phyloP scores from a whole-genome alignment of 2,329 filamentous ascomycete genomes.

The Claviceps fusiformis region DNA sequence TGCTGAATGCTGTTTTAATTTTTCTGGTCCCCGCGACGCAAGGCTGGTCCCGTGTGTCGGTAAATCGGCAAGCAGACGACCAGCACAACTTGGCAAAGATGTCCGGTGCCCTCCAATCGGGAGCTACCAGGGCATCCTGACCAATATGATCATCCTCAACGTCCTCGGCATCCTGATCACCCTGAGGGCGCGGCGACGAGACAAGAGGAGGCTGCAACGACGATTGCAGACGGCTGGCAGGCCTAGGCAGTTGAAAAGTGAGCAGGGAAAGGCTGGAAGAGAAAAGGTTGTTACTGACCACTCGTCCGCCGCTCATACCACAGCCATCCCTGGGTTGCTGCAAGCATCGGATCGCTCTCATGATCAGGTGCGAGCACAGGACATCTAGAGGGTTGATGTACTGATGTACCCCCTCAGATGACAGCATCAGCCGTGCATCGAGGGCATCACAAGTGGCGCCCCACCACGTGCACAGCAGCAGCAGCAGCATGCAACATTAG shows the following conservation, averaged over 20 bases:
- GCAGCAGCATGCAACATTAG: too few species aligned
- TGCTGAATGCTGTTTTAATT: neutral
- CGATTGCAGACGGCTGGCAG: neutral
- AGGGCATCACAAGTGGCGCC: too few species aligned
- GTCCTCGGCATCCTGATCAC: neutral
- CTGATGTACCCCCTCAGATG: too few species aligned
- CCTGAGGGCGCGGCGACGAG: neutral
- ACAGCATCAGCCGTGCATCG: too few species aligned
- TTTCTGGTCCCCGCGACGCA: neutral
- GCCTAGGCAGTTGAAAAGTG: neutral
- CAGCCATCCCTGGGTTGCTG: too few species aligned
- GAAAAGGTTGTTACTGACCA: neutral
- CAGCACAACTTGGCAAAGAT: neutral
- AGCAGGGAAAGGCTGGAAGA: neutral
- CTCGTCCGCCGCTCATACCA: too few species aligned
- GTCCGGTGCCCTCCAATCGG: neutral
- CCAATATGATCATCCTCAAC: neutral
- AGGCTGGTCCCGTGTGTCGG: neutral
- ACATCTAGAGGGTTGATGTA: too few species aligned
- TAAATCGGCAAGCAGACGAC: neutral
- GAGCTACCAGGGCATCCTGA: neutral
- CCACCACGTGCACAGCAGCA: too few species aligned
- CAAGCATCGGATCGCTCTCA: too few species aligned
- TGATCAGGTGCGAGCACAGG: too few species aligned
- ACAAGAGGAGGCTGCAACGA: neutral